phyloP scores from a whole-genome alignment of 2,329 filamentous ascomycete genomes.

The Massarina eburnea region DNA sequence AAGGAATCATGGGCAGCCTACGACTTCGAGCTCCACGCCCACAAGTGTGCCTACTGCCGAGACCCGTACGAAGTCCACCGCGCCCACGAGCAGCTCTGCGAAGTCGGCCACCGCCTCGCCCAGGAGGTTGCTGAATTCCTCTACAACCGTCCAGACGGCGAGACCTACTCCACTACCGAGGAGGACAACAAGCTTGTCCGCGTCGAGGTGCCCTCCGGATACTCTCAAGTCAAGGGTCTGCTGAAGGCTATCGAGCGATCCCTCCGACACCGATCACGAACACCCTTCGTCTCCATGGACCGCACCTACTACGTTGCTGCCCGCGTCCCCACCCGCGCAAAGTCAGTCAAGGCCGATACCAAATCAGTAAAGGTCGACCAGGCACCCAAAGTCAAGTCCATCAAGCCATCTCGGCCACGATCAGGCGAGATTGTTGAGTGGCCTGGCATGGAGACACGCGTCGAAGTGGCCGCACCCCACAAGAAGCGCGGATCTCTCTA shows the following conservation, averaged over 20 bases:
- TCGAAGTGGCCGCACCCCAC: slow-evolving; percentile 28
- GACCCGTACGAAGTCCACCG: slow-evolving; percentile 48
- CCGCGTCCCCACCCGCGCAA: slow-evolving; percentile 33
- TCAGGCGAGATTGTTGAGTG: slow-evolving; percentile 43
- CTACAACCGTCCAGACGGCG: slow-evolving; percentile 42
- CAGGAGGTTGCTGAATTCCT: slow-evolving; percentile 49
- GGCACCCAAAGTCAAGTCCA: slow-evolving; percentile 28
- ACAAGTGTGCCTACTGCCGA: slow-evolving; percentile 48
- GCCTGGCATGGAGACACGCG: slow-evolving; percentile 33
- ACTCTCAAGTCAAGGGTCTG: slow-evolving; percentile 44
- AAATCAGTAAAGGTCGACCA: slow-evolving; percentile 41
- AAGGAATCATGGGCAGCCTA: slow-evolving; percentile 51
- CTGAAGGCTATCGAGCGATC: slow-evolving; percentile 47
- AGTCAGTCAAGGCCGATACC: slow-evolving; percentile 39
- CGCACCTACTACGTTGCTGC: slow-evolving; percentile 45
- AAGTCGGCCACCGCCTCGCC: slow-evolving; percentile 47
- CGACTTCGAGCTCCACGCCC: slow-evolving; percentile 52
- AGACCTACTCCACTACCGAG: slow-evolving; percentile 37
- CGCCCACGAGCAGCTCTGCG: slow-evolving; percentile 45
- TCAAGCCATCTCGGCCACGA: slow-evolving; percentile 30
- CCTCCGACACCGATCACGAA: slow-evolving; percentile 37
- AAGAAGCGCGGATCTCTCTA: slow-evolving; percentile 47
- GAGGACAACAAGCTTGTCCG: slow-evolving; percentile 47
- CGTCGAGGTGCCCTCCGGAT: slow-evolving; percentile 48
- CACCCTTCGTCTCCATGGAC: slow-evolving; percentile 48